Conservation (phyloP, 345 rosid genomes). For the Linum lewisii region DNA sequence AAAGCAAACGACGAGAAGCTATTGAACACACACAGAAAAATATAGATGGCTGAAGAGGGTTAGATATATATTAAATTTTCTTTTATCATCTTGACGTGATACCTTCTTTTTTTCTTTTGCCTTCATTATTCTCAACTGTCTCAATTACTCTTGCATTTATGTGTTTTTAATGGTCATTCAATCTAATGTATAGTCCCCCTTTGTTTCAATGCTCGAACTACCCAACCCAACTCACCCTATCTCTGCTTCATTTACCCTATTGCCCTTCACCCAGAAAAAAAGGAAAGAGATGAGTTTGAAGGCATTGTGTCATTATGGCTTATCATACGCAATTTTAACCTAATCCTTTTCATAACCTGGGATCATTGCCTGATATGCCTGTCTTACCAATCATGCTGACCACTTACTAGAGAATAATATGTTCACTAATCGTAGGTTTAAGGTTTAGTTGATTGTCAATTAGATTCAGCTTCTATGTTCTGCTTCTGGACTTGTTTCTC, state of each 20-base stretch:
- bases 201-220: constrained; percentile 62
- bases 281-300: no score
- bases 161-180: constrained; percentile 69
- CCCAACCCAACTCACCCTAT: constrained; percentile 26
- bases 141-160: constrained; percentile 94
- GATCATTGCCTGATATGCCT: neutral
- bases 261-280: constrained; percentile 14
- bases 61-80: constrained; percentile 56
- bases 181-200: constrained; percentile 28
- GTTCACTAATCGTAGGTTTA: neutral
- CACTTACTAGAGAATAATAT: no score
- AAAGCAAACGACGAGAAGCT: neutral
- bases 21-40: constrained; percentile 17
- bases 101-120: constrained; percentile 16
- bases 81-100: constrained; percentile 75
- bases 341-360: neutral
- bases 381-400: neutral
- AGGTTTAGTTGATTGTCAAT: neutral
- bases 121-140: constrained; percentile 84
- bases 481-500: no score
- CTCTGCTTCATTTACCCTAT: constrained; percentile 20
- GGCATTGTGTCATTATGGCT: no score
- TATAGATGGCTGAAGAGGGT: constrained; percentile 18
- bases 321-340: no score
- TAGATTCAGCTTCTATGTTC: no score